These are phyloP conservation scores for Forsythia viridissima DNA, from an alignment of 257 asterid species.

Conservation along the genomic window DNA sequence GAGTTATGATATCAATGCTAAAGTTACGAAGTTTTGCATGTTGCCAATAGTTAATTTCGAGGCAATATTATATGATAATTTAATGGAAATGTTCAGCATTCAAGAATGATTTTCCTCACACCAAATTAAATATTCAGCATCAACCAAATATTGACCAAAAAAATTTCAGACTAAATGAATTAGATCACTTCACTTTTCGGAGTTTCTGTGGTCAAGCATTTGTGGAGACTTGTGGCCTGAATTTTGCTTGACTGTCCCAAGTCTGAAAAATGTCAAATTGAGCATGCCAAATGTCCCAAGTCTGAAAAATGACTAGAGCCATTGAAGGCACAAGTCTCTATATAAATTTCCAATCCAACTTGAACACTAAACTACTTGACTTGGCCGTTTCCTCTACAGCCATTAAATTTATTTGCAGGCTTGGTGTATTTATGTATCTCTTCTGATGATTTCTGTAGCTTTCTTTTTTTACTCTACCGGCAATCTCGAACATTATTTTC, in stretches of 20 bases:
- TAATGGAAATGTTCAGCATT: not conserved
- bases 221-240: not conserved
- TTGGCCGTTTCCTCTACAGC: conserved; percentile 13
- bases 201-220: not conserved
- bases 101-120: not conserved
- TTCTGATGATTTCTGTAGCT: not conserved
- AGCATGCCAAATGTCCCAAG: not conserved
- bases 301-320: not conserved
- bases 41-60: not conserved
- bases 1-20: not conserved
- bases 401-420: not conserved
- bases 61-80: not conserved
- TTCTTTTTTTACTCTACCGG: conserved; percentile 2
- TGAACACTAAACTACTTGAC: conserved; percentile 1
- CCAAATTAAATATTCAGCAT: too few species aligned
- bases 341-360: not conserved
- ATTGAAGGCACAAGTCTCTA: not conserved
- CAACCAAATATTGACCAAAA: conserved; percentile 4
- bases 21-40: conserved; percentile 4
- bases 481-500: not conserved
- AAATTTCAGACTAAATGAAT: not conserved
- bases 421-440: not conserved
- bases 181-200: not conserved
- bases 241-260: conserved; percentile 4
- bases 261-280: not conserved